Percentiles rank a stretch among this genome's conserved stretches.
These are phyloP conservation scores for Aspergillus jensenii DNA, from an alignment of 2,329 filamentous ascomycete genomes.

Conservation along the genomic window DNA sequence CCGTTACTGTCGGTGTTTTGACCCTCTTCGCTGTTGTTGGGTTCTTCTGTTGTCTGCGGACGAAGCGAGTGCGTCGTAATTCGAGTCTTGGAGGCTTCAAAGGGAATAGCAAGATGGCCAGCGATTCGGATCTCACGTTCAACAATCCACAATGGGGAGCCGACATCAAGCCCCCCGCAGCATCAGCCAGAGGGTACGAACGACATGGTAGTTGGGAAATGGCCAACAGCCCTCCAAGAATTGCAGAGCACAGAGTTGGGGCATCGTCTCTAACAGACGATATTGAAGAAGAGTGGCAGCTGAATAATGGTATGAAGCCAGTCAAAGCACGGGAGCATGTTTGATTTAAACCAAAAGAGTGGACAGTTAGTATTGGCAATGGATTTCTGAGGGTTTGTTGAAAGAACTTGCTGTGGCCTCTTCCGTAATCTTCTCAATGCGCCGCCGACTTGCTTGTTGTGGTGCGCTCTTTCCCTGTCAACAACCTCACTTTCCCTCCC, in stretches of 20 bases:
- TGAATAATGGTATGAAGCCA: slow-evolving; percentile 41
- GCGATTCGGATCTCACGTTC: slow-evolving; percentile 54
- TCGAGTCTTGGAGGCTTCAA: slow-evolving; percentile 56
- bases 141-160: slow-evolving; percentile 39
- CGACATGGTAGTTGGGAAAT: slow-evolving; percentile 60
- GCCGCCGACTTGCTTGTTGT: background rate
- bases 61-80: slow-evolving; percentile 42
- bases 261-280: slow-evolving; percentile 50
- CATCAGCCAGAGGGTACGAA: slow-evolving; percentile 48
- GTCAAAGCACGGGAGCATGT: slow-evolving; percentile 51
- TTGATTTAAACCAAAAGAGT: slow-evolving; percentile 27
- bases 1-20: slow-evolving; percentile 50
- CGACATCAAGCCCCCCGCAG: slow-evolving; percentile 33
- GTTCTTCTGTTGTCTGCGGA: slow-evolving; percentile 47
- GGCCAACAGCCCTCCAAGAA: slow-evolving; percentile 30
- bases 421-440: background rate
- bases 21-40: slow-evolving; percentile 41
- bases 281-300: slow-evolving; percentile 37
- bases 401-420: too few relatives aligned
- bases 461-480: slow-evolving; percentile 13
- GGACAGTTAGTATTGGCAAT: background rate
- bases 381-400: background rate
- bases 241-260: slow-evolving; percentile 16
- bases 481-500: background rate
- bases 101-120: slow-evolving; percentile 53